Evolutionary conservation across 2,329 filamentous ascomycete species (phyloP).

Genomic region (Claviceps sp.): DNA sequence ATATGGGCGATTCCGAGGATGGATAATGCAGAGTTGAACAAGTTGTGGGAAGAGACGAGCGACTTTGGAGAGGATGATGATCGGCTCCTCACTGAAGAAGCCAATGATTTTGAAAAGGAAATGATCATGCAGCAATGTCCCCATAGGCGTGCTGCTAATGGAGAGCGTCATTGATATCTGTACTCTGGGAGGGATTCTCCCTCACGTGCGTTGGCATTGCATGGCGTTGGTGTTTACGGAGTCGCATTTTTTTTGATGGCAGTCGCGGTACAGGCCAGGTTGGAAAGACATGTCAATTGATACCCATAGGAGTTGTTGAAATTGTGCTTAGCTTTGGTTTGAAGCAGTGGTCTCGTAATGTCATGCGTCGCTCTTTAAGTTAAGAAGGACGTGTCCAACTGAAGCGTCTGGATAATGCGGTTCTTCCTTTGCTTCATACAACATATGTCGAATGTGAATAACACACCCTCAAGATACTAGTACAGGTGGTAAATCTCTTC

Average conservation of each 20-base stretch:
- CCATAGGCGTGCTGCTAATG: slow-evolving; percentile 23
- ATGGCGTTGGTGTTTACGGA: slow-evolving; percentile 10
- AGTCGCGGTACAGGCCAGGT: not conserved
- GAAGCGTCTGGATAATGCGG: not conserved
- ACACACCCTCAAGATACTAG: slow-evolving; percentile 18
- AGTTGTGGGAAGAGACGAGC: slow-evolving; percentile 76
- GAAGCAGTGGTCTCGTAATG: not conserved
- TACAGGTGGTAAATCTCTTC: slow-evolving; percentile 16
- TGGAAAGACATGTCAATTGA: slow-evolving; percentile 13
- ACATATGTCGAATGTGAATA: not conserved
- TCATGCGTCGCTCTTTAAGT: not conserved
- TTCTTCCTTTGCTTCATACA: not conserved
- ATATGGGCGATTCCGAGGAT: slow-evolving; percentile 72
- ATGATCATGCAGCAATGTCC: slow-evolving; percentile 27
- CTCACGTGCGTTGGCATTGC: slow-evolving; percentile 3
- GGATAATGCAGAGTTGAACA: slow-evolving; percentile 58
- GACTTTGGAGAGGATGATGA: slow-evolving; percentile 82
- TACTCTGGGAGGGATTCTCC: not conserved
- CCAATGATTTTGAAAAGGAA: slow-evolving; percentile 30
- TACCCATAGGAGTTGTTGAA: slow-evolving; percentile 12
- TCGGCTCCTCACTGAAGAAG: slow-evolving; percentile 62
- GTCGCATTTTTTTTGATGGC: not conserved
- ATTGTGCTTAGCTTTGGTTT: not conserved
- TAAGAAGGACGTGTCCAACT: not conserved
- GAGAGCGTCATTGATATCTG: slow-evolving; percentile 13